Evolutionary conservation across 257 asterid species (phyloP).

Genomic region (Cruciata laevipes): DNA sequence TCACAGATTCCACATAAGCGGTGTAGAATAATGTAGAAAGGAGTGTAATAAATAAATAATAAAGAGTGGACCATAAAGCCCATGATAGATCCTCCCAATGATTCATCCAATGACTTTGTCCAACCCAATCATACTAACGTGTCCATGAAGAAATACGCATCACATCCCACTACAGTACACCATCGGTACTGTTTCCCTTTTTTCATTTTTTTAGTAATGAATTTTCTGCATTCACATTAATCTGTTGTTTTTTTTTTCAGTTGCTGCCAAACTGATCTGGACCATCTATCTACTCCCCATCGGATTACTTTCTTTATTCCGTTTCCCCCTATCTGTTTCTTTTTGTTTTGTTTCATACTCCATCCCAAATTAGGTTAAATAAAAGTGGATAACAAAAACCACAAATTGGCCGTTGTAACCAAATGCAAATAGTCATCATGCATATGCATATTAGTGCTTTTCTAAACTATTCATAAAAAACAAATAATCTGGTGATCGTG

Average conservation of each 20-base stretch:
- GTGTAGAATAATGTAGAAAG: no score
- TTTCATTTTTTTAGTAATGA: not conserved
- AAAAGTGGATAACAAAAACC: no score
- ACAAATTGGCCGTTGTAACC: no score
- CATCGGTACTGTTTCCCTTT: not conserved
- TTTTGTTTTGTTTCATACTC: not conserved
- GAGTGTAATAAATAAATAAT: not conserved
- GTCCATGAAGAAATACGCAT: constrained; percentile 22
- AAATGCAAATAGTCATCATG: no score
- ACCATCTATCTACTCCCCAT: constrained; percentile 6
- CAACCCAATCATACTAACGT: constrained; percentile 38
- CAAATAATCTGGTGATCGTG: no score
- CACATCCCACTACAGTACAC: not conserved
- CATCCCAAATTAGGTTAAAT: no score
- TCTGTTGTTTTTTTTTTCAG: not conserved
- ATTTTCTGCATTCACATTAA: not conserved
- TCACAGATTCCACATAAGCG: no score
- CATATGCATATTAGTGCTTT: no score
- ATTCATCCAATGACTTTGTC: constrained; percentile 31
- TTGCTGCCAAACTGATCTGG: not conserved
- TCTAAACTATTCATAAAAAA: no score
- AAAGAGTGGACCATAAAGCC: constrained; percentile 25
- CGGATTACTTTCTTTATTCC: not conserved
- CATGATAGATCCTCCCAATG: constrained; percentile 26
- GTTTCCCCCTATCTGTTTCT: not conserved